These are phyloP conservation scores for Metschnikowia dekortorum DNA, from an alignment of 805 yeast species.

Conservation along the genomic window DNA sequence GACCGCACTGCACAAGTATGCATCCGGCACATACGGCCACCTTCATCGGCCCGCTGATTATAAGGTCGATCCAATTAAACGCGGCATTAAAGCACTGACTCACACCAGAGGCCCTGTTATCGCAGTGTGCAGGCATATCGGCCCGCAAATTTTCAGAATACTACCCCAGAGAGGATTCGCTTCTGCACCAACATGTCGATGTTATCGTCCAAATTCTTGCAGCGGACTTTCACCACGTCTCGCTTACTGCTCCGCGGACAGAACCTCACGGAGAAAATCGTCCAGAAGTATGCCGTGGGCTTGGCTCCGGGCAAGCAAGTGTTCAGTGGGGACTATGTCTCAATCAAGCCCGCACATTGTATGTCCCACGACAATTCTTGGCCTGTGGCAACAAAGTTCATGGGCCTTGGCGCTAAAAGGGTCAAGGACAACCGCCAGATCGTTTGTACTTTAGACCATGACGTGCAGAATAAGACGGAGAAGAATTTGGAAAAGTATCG, in stretches of 20 bases:
- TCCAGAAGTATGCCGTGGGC: conserved; percentile 88
- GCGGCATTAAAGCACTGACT: conserved; percentile 18
- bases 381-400: conserved; percentile 98
- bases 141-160: conserved; percentile 2
- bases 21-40: not conserved
- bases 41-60: not conserved
- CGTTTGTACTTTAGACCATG: conserved; percentile 96
- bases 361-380: conserved; percentile 99
- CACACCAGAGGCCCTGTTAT: conserved; percentile 16
- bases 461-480: conserved; percentile 89
- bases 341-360: conserved; percentile 93
- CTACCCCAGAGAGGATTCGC: not conserved
- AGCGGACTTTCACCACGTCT: conserved; percentile 16
- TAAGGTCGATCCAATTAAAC: conserved; percentile 13
- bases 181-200: conserved; percentile 6
- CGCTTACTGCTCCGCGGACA: conserved; percentile 45
- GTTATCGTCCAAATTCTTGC: conserved; percentile 7
- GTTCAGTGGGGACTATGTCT: conserved; percentile 88
- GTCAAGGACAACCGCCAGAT: conserved; percentile 86
- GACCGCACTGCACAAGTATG: not conserved
- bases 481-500: conserved; percentile 82
- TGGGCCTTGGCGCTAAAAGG: conserved; percentile 84
- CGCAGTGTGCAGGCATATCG: conserved; percentile 12
- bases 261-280: conserved; percentile 92
- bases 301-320: conserved; percentile 72